phyloP scores from a whole-genome alignment of 441 rosid genomes.

The Jatropha multifida region DNA sequence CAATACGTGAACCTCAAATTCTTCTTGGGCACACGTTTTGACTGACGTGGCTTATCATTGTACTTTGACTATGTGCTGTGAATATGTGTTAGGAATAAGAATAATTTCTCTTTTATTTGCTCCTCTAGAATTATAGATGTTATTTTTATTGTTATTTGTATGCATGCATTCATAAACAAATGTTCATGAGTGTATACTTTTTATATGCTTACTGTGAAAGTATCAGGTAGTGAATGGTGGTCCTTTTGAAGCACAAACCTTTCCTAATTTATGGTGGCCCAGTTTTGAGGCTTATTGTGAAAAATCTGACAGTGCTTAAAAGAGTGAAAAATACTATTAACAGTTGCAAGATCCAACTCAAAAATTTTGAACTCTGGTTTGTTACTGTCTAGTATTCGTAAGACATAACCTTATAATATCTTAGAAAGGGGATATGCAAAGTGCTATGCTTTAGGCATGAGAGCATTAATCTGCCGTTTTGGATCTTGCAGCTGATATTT shows the following conservation, averaged over 20 bases:
- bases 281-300: not conserved
- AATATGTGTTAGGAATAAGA: no score
- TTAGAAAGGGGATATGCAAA: not conserved
- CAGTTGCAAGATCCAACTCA: not conserved
- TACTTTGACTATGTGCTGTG: no score
- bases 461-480: not conserved
- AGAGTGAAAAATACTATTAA: not conserved
- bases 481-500: not conserved
- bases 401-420: not conserved
- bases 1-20: no score
- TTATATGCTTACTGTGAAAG: not conserved
- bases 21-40: no score
- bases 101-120: not conserved
- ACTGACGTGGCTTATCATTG: no score
- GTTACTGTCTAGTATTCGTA: not conserved
- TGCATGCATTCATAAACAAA: not conserved
- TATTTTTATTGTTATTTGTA: constrained; percentile 1
- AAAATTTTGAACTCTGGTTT: not conserved
- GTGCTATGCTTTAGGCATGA: not conserved
- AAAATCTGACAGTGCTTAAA: not conserved
- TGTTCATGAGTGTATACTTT: no score
- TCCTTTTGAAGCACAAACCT: not conserved
- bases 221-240: not conserved
- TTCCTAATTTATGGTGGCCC: not conserved
- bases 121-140: not conserved